Conservation (phyloP, 345 rosid species). For the Mercurialis annua region DNA sequence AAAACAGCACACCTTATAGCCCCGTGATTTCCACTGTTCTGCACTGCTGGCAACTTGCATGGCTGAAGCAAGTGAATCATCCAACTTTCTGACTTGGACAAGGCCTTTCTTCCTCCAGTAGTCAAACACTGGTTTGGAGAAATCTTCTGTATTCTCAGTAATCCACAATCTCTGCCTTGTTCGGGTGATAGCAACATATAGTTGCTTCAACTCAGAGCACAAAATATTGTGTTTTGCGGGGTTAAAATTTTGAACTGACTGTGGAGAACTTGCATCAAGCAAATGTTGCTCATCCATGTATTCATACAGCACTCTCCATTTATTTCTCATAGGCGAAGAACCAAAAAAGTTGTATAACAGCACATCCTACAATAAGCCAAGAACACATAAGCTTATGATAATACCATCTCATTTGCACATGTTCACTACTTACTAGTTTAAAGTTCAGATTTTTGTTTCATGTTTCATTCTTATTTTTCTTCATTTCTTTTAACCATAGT, state of each 20-base stretch:
- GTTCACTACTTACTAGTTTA: too few species aligned
- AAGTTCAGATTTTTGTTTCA: too few species aligned
- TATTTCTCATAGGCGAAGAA: constrained; percentile 37
- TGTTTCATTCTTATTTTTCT: too few species aligned
- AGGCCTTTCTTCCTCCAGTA: constrained; percentile 36
- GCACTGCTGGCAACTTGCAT: constrained; percentile 45
- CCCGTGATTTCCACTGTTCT: constrained; percentile 47
- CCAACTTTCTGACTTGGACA: constrained; percentile 34
- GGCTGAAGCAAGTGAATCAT: constrained; percentile 34
- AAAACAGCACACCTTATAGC: constrained; percentile 33
- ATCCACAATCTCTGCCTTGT: constrained; percentile 57
- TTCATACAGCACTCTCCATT: constrained; percentile 50
- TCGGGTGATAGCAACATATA: constrained; percentile 53
- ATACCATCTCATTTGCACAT: too few species aligned
- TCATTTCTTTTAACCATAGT: too few species aligned
- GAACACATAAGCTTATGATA: neutral
- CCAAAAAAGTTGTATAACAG: constrained; percentile 52
- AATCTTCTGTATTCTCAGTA: constrained; percentile 39
- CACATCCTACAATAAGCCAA: constrained; percentile 37
- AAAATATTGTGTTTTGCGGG: constrained; percentile 36
- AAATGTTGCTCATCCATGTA: constrained; percentile 36
- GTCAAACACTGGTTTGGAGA: constrained; percentile 37
- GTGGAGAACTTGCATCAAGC: constrained; percentile 18
- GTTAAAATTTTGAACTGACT: constrained; percentile 31
- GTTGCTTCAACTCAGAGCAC: constrained; percentile 49